Evolutionary conservation across 164 flowering plant species (phyloP).

Genomic region (Litsea cubeba): DNA sequence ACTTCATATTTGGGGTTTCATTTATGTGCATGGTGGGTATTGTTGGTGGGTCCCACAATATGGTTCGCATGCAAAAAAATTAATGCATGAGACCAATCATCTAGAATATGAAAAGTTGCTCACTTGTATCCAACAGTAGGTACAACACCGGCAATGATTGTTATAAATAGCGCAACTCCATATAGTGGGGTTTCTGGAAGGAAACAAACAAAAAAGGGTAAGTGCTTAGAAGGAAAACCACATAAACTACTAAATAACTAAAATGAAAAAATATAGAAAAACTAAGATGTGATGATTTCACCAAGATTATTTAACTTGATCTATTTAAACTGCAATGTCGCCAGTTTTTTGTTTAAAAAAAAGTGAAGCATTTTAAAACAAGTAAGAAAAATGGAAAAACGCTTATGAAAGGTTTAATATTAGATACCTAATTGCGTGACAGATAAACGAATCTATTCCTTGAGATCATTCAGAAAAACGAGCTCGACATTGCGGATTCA

Average conservation of each 20-base stretch:
- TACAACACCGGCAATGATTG: constrained; percentile 65
- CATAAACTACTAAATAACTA: neutral
- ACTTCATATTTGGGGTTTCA: too few relatives aligned
- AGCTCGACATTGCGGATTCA: too few relatives aligned
- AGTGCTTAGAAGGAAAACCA: neutral
- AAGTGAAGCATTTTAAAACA: too few relatives aligned
- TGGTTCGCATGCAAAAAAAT: too few relatives aligned
- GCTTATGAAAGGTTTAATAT: neutral
- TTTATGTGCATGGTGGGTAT: too few relatives aligned
- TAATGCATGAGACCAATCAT: too few relatives aligned
- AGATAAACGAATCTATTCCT: too few relatives aligned
- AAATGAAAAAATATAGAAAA: neutral
- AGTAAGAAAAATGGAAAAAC: neutral
- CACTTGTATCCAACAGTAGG: constrained; percentile 86
- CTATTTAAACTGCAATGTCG: neutral
- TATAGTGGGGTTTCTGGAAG: constrained; percentile 54
- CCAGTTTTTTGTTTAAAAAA: too few relatives aligned
- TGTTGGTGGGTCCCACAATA: too few relatives aligned
- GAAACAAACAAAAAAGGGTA: constrained; percentile 1
- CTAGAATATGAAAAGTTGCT: constrained; percentile 17
- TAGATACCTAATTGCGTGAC: neutral
- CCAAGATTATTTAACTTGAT: neutral
- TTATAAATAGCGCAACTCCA: constrained; percentile 42
- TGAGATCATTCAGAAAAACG: too few relatives aligned
- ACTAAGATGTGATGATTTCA: neutral